phyloP scores from a whole-genome alignment of 1,139 yeast genomes.

The Ogataea hybrid region DNA sequence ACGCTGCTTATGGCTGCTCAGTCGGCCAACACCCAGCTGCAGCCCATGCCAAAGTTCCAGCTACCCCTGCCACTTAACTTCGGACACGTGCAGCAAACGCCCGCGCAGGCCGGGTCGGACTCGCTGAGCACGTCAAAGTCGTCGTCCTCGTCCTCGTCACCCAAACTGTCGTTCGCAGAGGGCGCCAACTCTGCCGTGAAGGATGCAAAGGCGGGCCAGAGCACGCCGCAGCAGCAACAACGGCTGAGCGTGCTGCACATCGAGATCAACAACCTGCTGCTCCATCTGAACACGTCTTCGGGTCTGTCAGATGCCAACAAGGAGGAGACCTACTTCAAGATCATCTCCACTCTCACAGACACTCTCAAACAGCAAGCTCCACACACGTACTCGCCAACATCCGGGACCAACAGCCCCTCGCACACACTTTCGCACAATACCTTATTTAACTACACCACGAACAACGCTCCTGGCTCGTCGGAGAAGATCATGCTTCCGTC shows the following conservation, averaged over 20 bases:
- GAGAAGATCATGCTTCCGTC: slow-evolving; percentile 25
- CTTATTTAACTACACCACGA: slow-evolving; percentile 15
- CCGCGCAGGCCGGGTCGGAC: slow-evolving; percentile 5
- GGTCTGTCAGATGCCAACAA: slow-evolving; percentile 20
- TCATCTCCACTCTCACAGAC: slow-evolving; percentile 21
- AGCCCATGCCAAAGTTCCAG: slow-evolving; percentile 20
- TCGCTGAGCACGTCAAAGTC: slow-evolving; percentile 13
- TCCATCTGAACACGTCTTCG: slow-evolving; percentile 23
- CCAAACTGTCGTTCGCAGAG: slow-evolving; percentile 17
- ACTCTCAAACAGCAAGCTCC: slow-evolving; percentile 8
- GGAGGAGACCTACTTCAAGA: slow-evolving; percentile 23
- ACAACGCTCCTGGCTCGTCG: slow-evolving; percentile 7
- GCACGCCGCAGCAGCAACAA: slow-evolving; percentile 15
- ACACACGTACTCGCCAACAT: slow-evolving; percentile 19
- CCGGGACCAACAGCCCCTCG: slow-evolving; percentile 18
- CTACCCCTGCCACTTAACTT: slow-evolving; percentile 22
- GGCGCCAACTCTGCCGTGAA: slow-evolving; percentile 3
- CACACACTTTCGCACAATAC: slow-evolving; percentile 9
- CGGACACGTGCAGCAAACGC: slow-evolving; percentile 10
- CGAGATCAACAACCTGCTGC: slow-evolving; percentile 26
- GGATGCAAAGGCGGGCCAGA: slow-evolving; percentile 4
- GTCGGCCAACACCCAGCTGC: slow-evolving; percentile 16
- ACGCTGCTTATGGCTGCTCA: slow-evolving; percentile 24
- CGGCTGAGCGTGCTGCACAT: slow-evolving; percentile 22
- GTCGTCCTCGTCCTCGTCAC: slow-evolving; percentile 20